Evolutionary conservation across 768 basidiomycete genomes (phyloP), one percentile per base, ranked within the genome.

Genomic region (Plicaturopsis crispa): DNA sequence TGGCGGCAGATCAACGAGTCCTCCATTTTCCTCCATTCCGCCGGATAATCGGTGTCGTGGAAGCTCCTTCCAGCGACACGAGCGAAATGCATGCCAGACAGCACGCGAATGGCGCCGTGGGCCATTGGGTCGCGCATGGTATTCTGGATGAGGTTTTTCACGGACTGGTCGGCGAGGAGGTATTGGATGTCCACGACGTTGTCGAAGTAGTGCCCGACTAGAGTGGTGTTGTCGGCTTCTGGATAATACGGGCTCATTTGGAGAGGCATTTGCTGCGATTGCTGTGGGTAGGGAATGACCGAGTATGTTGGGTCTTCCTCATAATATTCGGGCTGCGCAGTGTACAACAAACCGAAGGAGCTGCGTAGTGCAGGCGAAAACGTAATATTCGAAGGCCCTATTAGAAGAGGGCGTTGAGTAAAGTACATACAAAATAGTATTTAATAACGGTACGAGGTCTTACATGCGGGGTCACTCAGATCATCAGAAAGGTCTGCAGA

Each of bases 381-480:
- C n/a, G n/a, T n/a, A n/a, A n/a, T n/a, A n/a, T n/a, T n/a, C n/a
- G n/a, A n/a, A n/a, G n/a, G n/a, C n/a, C n/a, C n/a, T 62, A 67
- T 62, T 56, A 69, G 65, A 65, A 57, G 60, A 69, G 67, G 69
- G 61, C 63, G 66, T 78, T 80, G 74, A 80, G 75, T 65, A 73
- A 66, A 71, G 70, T 77, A 78, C 75, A 75, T 72, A 65, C 60
- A 76, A 70, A 71, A 73, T 67, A 63, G 67, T 63, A 71, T 69
- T 78, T 66, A 78, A 70, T 76, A 77, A 52, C 66, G 71, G 72
- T 80, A 80, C 78, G 73, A 62, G 52, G 60, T 73, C 80, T 82
- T 82, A 82, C 80, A 78, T 72, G 73, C 60, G 39, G 54, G 51
- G 60, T 72, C 75, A 77, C 78, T 62, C 65, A 67, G 75, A 79